These are phyloP conservation scores for Ceratocystis eucalypticola DNA, from an alignment of 2,329 filamentous ascomycete species.

Conservation along the genomic window DNA sequence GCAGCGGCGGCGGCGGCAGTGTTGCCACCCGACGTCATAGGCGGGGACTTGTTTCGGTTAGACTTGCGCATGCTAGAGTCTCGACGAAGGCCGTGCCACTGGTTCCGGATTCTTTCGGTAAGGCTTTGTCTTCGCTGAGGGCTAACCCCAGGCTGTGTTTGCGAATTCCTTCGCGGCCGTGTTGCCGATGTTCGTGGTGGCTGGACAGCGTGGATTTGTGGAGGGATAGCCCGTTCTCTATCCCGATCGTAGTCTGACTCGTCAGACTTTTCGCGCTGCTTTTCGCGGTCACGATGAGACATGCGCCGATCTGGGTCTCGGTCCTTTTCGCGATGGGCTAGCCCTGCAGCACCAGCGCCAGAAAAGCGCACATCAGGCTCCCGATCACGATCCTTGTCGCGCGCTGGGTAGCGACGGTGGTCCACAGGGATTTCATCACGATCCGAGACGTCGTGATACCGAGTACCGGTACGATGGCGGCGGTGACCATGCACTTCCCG, in stretches of 20 bases:
- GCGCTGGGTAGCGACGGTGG: neutral
- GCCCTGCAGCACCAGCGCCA: neutral
- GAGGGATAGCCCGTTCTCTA: conserved; percentile 2
- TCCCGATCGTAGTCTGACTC: conserved; percentile 15
- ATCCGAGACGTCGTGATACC: conserved; percentile 18
- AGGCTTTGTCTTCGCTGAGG: conserved; percentile 18
- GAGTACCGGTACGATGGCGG: conserved; percentile 10
- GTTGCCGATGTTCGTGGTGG: conserved; percentile 4
- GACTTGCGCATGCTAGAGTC: conserved; percentile 14
- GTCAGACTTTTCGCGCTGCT: conserved; percentile 10
- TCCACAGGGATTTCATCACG: conserved; percentile 19
- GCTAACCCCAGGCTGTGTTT: conserved; percentile 8
- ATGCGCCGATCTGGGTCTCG: conserved; percentile 1
- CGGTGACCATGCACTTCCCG: conserved; percentile 15
- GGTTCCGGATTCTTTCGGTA: conserved; percentile 13
- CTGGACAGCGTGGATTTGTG: neutral
- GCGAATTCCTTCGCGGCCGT: conserved; percentile 13
- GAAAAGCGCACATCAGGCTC: conserved; percentile 19
- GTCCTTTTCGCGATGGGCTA: conserved; percentile 5
- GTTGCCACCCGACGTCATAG: neutral
- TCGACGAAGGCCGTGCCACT: conserved; percentile 13
- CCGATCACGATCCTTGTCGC: conserved; percentile 21
- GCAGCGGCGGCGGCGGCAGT: neutral
- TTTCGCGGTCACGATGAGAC: conserved; percentile 9
- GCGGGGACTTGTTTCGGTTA: conserved; percentile 13